Conservation (phyloP, 176 grass and related monocot species). For the Carex cristatella region DNA sequence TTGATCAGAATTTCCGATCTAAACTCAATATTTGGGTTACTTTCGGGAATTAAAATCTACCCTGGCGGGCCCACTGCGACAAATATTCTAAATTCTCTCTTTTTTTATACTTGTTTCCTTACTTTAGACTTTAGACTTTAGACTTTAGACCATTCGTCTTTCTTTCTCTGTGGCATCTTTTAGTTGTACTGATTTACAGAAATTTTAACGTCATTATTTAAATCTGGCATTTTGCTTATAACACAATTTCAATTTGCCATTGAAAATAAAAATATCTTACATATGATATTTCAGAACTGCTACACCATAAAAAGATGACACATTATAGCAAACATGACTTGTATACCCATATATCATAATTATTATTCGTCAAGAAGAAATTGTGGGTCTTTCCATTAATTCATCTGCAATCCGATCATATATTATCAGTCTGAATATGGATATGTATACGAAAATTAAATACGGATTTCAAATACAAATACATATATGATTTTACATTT, state of each 20-base stretch:
- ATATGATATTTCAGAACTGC: neutral
- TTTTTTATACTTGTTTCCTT: neutral
- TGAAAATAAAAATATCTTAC: neutral
- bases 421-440: no score
- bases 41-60: no score
- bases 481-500: no score
- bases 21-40: no score
- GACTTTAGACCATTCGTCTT: neutral
- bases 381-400: neutral
- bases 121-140: neutral
- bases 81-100: constrained; percentile 4
- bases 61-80: neutral
- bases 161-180: neutral
- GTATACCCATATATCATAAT: neutral
- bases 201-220: neutral
- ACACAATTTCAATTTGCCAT: neutral
- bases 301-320: neutral
- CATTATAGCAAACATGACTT: neutral
- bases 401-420: no score
- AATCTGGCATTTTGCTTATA: neutral
- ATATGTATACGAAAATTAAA: no score
- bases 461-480: no score
- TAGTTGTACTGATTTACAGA: neutral
- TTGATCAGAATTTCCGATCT: no score
- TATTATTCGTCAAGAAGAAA: neutral